Conservation (phyloP, 139 green algal species). For the Chlamydomonas schloesseri region DNA sequence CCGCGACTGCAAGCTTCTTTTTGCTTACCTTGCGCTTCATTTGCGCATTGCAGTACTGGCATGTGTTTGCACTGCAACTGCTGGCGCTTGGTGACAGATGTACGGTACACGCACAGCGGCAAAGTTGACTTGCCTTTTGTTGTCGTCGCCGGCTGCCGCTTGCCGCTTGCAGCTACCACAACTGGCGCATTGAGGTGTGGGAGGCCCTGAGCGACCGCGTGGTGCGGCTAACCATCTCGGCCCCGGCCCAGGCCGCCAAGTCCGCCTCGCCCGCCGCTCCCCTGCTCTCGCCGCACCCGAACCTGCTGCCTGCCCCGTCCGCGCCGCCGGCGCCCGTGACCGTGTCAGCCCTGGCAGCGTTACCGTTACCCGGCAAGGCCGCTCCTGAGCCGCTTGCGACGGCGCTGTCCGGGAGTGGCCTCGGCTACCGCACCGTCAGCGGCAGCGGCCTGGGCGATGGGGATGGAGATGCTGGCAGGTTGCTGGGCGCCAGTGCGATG, state of each 20-base stretch:
- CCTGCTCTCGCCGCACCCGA: background rate
- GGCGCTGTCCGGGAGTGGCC: background rate
- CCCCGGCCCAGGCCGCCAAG: background rate
- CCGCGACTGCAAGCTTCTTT: no score
- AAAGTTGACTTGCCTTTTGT: no score
- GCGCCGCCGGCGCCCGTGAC: background rate
- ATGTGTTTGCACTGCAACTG: no score
- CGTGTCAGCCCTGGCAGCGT: background rate
- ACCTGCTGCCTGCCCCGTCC: background rate
- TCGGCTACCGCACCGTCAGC: background rate
- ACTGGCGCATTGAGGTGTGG: slow-evolving; percentile 46
- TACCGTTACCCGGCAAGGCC: no score
- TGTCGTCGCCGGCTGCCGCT: no score
- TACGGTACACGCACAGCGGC: no score
- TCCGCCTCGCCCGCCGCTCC: background rate
- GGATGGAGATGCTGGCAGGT: no score
- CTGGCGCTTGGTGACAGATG: no score
- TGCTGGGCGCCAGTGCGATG: no score
- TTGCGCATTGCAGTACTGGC: no score
- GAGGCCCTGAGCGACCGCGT: slow-evolving; percentile 21
- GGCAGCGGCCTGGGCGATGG: no score
- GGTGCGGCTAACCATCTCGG: slow-evolving; percentile 33
- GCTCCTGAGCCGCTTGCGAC: background rate
- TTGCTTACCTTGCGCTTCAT: no score
- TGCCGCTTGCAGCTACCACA: slow-evolving; percentile 34